These are phyloP conservation scores for Nigrospora osmanthi DNA, from an alignment of 2,329 filamentous ascomycete genomes.

Conservation along the genomic window DNA sequence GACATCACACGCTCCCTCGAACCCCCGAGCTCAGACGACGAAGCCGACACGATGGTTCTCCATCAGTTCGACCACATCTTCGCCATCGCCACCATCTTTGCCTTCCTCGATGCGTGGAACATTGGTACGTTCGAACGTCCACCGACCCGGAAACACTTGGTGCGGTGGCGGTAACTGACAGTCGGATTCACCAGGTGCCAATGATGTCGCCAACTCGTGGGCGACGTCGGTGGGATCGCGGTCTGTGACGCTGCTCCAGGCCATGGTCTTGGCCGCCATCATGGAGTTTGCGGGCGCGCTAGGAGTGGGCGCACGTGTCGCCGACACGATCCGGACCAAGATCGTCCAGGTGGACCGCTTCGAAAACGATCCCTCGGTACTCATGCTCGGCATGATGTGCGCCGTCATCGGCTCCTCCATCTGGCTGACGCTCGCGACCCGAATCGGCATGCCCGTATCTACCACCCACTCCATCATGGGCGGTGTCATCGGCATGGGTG, in stretches of 20 bases:
- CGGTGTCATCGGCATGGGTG: conserved; percentile 50
- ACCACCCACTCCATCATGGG: conserved; percentile 56
- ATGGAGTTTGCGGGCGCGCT: conserved; percentile 58
- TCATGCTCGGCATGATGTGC: conserved; percentile 53
- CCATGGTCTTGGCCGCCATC: conserved; percentile 47
- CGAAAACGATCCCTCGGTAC: conserved; percentile 35
- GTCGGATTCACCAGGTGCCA: conserved; percentile 23
- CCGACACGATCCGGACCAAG: conserved; percentile 54
- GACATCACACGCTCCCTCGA: too few species aligned
- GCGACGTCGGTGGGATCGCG: conserved; percentile 66
- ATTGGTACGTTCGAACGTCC: conserved; percentile 35
- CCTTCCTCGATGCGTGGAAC: conserved; percentile 60
- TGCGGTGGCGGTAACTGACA: neutral
- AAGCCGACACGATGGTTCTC: conserved; percentile 20
- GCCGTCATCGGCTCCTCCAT: conserved; percentile 43
- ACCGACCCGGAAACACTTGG: neutral
- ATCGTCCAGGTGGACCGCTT: conserved; percentile 44
- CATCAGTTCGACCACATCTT: conserved; percentile 56
- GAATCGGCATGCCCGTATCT: conserved; percentile 48
- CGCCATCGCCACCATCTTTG: conserved; percentile 56
- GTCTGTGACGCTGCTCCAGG: conserved; percentile 54
- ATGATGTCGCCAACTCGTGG: conserved; percentile 72
- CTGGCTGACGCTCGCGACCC: conserved; percentile 50
- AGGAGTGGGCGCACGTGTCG: conserved; percentile 51
- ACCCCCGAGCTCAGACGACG: too few species aligned